These are phyloP conservation scores for Diutina rugosa DNA, from an alignment of 1,139 yeast genomes.

Conservation along the genomic window DNA sequence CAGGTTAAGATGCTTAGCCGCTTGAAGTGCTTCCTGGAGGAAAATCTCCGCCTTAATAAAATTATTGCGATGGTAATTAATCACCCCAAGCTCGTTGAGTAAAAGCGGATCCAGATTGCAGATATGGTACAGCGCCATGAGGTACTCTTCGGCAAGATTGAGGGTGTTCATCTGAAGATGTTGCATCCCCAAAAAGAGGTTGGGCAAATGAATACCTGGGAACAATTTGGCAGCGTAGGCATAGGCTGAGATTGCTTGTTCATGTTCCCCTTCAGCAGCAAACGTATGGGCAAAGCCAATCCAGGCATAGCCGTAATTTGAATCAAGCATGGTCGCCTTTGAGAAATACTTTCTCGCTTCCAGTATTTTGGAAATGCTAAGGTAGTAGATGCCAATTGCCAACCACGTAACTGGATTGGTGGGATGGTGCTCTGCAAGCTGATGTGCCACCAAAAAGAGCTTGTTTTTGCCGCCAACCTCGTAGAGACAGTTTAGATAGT, in stretches of 20 bases:
- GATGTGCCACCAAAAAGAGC: constrained; percentile 71
- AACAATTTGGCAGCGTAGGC: constrained; percentile 90
- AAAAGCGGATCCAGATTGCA: constrained; percentile 80
- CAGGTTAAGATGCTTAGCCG: constrained; percentile 57
- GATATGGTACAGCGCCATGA: constrained; percentile 60
- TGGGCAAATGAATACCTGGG: constrained; percentile 90
- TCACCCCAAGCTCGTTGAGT: constrained; percentile 86
- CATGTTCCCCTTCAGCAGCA: constrained; percentile 97
- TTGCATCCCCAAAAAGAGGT: constrained; percentile 90
- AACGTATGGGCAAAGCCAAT: constrained; percentile 97
- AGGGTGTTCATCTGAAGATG: constrained; percentile 79
- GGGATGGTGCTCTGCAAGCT: constrained; percentile 77
- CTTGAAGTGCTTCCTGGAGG: constrained; percentile 60
- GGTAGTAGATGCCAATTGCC: constrained; percentile 83
- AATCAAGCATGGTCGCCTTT: constrained; percentile 79
- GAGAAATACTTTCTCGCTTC: constrained; percentile 86
- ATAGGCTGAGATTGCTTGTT: constrained; percentile 94
- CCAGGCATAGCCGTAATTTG: constrained; percentile 95
- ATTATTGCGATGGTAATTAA: constrained; percentile 66
- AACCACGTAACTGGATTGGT: constrained; percentile 81
- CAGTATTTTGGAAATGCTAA: constrained; percentile 55
- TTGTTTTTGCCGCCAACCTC: constrained; percentile 79
- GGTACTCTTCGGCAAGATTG: constrained; percentile 75
- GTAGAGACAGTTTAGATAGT: constrained; percentile 72
- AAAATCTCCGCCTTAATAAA: constrained; percentile 56